A percentile compares a stretch with the other conserved stretches of the same genome.
Conservation (phyloP, 1,284 basidiomycete species). For the Ceratobasidium sp. region DNA sequence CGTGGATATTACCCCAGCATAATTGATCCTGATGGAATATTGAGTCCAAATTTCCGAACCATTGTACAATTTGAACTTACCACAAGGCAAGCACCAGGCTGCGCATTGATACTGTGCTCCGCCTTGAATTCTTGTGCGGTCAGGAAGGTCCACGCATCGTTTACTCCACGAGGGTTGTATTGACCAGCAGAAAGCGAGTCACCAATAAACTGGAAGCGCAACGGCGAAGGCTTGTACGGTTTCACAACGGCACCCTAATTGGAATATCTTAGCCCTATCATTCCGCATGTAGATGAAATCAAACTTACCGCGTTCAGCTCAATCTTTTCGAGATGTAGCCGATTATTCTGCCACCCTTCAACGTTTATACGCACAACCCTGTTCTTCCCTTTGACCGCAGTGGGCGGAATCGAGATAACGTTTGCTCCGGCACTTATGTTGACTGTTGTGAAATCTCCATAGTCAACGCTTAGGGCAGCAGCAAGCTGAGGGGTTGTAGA, state of each 20-base stretch:
- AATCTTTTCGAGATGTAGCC: slow-evolving; percentile 64
- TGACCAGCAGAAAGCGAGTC: slow-evolving; percentile 63
- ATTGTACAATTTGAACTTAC: slow-evolving; percentile 52
- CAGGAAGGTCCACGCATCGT: slow-evolving; percentile 69
- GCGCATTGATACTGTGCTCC: slow-evolving; percentile 56
- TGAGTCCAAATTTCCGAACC: background rate
- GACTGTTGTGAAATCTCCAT: slow-evolving; percentile 60
- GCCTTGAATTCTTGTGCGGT: slow-evolving; percentile 65
- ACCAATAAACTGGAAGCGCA: slow-evolving; percentile 56
- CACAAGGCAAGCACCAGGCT: slow-evolving; percentile 57
- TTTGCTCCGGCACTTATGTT: slow-evolving; percentile 64
- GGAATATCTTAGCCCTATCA: too few species aligned
- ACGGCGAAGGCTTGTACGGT: slow-evolving; percentile 61
- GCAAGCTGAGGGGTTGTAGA: slow-evolving; percentile 62
- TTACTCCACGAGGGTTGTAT: slow-evolving; percentile 57
- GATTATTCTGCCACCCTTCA: slow-evolving; percentile 69
- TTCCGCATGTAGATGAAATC: background rate
- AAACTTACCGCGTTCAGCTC: slow-evolving; percentile 59
- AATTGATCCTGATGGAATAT: slow-evolving; percentile 60
- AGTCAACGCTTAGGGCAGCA: slow-evolving; percentile 64
- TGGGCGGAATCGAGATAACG: slow-evolving; percentile 56
- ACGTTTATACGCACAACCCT: slow-evolving; percentile 63
- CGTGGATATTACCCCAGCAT: slow-evolving; percentile 67
- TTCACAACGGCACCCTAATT: slow-evolving; percentile 61
- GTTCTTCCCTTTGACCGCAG: slow-evolving; percentile 24